These are phyloP conservation scores for Globisporangium barbulae DNA, from an alignment of 352 stramenopile species.

Conservation along the genomic window DNA sequence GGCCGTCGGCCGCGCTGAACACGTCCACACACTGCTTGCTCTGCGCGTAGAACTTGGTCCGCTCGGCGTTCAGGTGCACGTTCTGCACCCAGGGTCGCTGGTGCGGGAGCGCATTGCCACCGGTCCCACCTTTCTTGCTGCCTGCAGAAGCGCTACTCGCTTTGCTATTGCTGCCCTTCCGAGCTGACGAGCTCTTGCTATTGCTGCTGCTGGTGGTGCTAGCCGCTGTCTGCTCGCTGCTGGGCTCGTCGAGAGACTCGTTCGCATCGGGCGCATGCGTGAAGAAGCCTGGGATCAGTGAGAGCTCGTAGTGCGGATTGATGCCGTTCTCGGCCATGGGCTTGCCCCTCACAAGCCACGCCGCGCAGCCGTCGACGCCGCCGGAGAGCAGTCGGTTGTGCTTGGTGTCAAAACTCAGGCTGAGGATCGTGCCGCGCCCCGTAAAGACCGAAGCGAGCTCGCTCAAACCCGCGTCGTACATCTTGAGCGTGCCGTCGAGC, in stretches of 20 bases:
- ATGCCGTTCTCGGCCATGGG: slow-evolving; percentile 33
- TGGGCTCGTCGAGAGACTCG: neutral
- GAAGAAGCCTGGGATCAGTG: slow-evolving; percentile 46
- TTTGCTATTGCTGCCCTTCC: slow-evolving; percentile 10
- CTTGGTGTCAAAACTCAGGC: slow-evolving; percentile 47
- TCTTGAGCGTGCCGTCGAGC: slow-evolving; percentile 56
- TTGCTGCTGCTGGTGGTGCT: neutral
- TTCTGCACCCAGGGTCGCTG: slow-evolving; percentile 41
- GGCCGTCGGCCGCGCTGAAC: slow-evolving; percentile 44
- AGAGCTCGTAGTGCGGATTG: slow-evolving; percentile 63
- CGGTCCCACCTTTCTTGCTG: slow-evolving; percentile 9
- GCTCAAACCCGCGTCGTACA: slow-evolving; percentile 56
- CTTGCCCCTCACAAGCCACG: slow-evolving; percentile 58
- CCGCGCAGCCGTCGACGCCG: slow-evolving; percentile 56
- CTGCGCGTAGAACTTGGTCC: slow-evolving; percentile 45
- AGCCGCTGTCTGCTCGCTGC: neutral
- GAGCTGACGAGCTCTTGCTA: slow-evolving; percentile 8
- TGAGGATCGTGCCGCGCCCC: slow-evolving; percentile 44
- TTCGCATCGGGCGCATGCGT: neutral
- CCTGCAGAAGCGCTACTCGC: neutral
- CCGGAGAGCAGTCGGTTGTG: slow-evolving; percentile 56
- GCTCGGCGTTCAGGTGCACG: slow-evolving; percentile 43
- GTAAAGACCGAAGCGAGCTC: slow-evolving; percentile 56
- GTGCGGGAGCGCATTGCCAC: slow-evolving; percentile 1
- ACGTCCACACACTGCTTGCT: slow-evolving; percentile 47